Conservation (phyloP, 2,329 filamentous ascomycete species). For the Trichoderma hamatum region DNA sequence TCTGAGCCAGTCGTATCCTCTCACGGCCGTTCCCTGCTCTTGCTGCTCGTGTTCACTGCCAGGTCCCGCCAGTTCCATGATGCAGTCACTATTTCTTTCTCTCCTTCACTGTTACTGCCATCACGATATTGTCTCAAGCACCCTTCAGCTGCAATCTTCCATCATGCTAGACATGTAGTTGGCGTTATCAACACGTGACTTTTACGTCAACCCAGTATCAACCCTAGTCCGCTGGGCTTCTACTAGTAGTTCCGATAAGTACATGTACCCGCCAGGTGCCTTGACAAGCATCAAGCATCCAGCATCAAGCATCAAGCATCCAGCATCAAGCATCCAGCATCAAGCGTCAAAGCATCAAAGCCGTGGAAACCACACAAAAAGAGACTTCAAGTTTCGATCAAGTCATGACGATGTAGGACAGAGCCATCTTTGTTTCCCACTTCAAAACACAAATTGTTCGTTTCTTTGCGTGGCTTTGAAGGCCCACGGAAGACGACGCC, state of each 20-base stretch:
- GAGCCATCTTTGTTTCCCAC: neutral
- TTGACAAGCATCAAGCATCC: neutral
- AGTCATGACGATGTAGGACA: neutral
- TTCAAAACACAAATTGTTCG: neutral
- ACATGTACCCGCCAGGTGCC: neutral
- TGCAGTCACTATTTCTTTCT: neutral
- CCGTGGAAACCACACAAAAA: neutral
- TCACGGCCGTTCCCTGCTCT: neutral
- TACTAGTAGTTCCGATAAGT: neutral
- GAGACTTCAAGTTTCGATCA: neutral
- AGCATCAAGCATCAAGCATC: too few relatives aligned
- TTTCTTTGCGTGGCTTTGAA: neutral
- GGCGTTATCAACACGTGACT: constrained; percentile 12
- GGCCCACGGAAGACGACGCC: neutral
- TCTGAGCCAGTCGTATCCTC: neutral
- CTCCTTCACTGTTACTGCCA: neutral
- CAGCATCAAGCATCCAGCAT: too few relatives aligned
- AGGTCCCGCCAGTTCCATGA: neutral
- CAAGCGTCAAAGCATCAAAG: neutral
- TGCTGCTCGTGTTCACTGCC: constrained; percentile 6
- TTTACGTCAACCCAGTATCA: constrained; percentile 3
- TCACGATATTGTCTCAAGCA: neutral
- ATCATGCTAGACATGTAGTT: neutral
- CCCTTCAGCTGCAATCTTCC: neutral
- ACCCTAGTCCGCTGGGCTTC: neutral